phyloP scores from a whole-genome alignment of 192 early-diverging fungal genomes.

The Dimargaris xerosporica region DNA sequence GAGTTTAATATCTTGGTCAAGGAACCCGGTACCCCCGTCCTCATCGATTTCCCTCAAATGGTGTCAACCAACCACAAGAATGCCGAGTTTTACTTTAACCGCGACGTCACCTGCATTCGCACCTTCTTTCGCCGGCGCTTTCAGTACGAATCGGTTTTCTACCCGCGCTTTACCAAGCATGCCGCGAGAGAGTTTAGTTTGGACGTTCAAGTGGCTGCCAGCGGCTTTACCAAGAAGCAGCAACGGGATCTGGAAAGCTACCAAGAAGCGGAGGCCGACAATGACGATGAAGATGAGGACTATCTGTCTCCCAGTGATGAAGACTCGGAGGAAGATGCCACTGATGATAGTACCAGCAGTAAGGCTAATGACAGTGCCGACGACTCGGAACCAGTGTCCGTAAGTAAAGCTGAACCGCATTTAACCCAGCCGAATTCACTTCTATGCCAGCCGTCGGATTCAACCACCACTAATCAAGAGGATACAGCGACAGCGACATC shows the following conservation, averaged over 20 bases:
- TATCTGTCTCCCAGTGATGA: background rate
- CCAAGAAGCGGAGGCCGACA: conserved; percentile 11
- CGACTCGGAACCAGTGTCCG: no score
- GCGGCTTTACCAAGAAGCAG: conserved; percentile 86
- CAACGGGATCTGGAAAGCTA: conserved; percentile 64
- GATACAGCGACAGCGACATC: no score
- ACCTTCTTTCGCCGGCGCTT: conserved; percentile 82
- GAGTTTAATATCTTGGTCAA: conserved; percentile 95
- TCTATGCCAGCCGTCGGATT: no score
- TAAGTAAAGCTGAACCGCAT: no score
- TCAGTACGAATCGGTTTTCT: conserved; percentile 79
- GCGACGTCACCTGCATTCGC: conserved; percentile 97
- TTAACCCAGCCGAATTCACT: no score
- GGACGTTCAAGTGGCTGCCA: conserved; percentile 92
- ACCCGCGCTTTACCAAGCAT: conserved; percentile 78
- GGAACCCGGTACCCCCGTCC: conserved; percentile 62
- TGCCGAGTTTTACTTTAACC: conserved; percentile 96
- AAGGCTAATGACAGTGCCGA: background rate
- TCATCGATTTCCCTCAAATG: conserved; percentile 99
- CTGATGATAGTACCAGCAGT: conserved; percentile 14
- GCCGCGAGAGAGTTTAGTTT: conserved; percentile 72
- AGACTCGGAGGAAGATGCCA: conserved; percentile 11
- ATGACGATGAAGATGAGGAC: conserved; percentile 15
- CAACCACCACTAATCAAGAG: no score
- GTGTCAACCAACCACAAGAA: conserved; percentile 92